Evolutionary conservation across 495 filamentous ascomycete species (phyloP), one percentile per base, ranked within the genome.

Genomic region (Pyrenopolyporus hunteri): DNA sequence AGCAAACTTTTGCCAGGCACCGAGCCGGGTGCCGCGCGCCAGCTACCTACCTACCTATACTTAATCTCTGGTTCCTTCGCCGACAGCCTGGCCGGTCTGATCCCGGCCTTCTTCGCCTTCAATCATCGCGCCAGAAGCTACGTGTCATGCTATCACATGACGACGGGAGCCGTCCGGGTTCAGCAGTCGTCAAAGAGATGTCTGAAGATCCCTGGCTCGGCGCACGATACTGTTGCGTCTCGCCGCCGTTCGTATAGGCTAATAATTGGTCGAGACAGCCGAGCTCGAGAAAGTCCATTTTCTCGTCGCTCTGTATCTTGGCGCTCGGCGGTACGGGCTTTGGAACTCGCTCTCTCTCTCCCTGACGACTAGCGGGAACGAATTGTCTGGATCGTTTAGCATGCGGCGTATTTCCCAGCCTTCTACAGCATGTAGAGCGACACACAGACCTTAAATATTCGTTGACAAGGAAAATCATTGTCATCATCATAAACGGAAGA

Each of bases 201-300:
- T 68, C 68, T 6, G 68, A 70, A 5, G 62, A 54, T 14, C 40
- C 37, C 14, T 67, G 63, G 19, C 68, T 70, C 8, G 55, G 44
- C 28, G 32, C 46, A 14, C 36, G 19, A 25, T 59, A 66, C 33
- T 42, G 46, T 23, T 47, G 42, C 33, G n/a, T 50, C 37, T 57
- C 50, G 6, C 56, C 62, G 23, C 62, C 62, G 9, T 50, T 51
- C 50, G 57, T 60, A 8, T 65, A 32, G 22, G 14, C 17, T 2
- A 65, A 57, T 17, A 60, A 22, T 16, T 57, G 56, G 11, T 52
- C 23, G 6, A 10, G 14, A 7, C 13, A 13, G 11, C 16, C 14
- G 26, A 2, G 14, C 17, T 22, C 50, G 6, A 4, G 33, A 1
- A 26, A 7, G 40, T 17, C n/a, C 23, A n/a, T 2, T 7, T 42